Evolutionary conservation across 257 asterid genomes (phyloP).

Genomic region (Thymus quinquecostatus): DNA sequence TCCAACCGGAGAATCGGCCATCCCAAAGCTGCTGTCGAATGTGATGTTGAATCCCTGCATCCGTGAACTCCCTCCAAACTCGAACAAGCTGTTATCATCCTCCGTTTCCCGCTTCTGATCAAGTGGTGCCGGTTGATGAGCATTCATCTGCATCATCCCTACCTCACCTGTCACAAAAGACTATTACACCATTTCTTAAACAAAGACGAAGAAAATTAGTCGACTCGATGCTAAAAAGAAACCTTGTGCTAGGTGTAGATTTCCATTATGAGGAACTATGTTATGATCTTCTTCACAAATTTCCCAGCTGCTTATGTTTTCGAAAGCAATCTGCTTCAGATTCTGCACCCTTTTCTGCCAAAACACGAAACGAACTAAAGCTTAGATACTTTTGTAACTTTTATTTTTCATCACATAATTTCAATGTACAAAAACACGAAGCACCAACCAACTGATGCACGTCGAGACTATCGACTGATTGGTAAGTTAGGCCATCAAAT

Average conservation of each 20-base stretch:
- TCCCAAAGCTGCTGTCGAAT: slow-evolving; percentile 37
- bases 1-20: slow-evolving; percentile 39
- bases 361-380: background rate
- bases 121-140: background rate
- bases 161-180: slow-evolving; percentile 37
- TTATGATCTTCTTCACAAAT: slow-evolving; percentile 38
- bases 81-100: slow-evolving; percentile 34
- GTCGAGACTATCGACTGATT: slow-evolving; percentile 41
- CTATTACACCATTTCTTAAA: background rate
- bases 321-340: slow-evolving; percentile 52
- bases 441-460: slow-evolving; percentile 51
- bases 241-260: slow-evolving; percentile 42
- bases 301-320: slow-evolving; percentile 37
- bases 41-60: slow-evolving; percentile 39
- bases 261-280: slow-evolving; percentile 28
- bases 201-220: background rate
- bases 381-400: no score
- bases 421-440: background rate
- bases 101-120: slow-evolving; percentile 23
- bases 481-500: slow-evolving; percentile 53
- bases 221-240: slow-evolving; percentile 14
- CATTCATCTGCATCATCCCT: slow-evolving; percentile 36
- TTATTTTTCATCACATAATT: no score
- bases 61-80: slow-evolving; percentile 43
- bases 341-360: slow-evolving; percentile 59